These are phyloP conservation scores for Colletotrichum incanum DNA, from an alignment of 2,329 filamentous ascomycete genomes.

Conservation along the genomic window DNA sequence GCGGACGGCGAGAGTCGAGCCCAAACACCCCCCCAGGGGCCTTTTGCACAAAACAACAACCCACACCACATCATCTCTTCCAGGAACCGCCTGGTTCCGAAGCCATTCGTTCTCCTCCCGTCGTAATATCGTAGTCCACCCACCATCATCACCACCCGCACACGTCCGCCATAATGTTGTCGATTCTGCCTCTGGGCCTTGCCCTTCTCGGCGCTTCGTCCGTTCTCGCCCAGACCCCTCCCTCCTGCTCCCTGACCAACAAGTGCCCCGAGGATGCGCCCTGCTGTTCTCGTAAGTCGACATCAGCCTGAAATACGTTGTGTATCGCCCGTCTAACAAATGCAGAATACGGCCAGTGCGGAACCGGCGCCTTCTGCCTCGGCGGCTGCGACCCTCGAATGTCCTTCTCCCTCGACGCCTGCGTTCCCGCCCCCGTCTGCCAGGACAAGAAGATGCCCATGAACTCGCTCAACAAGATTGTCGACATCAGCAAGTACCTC, in stretches of 20 bases:
- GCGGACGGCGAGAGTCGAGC: constrained; percentile 28
- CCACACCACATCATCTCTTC: background rate
- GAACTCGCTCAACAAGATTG: constrained; percentile 78
- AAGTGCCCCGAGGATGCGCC: constrained; percentile 82
- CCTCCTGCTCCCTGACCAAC: constrained; percentile 63
- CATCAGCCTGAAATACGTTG: background rate
- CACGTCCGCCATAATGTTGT: constrained; percentile 27
- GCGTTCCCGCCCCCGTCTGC: constrained; percentile 88
- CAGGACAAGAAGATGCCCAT: constrained; percentile 82
- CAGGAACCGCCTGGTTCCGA: background rate
- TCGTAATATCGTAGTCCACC: constrained; percentile 11
- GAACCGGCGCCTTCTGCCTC: constrained; percentile 94
- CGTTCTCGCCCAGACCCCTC: constrained; percentile 53
- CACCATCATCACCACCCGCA: constrained; percentile 2
- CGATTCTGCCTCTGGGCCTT: constrained; percentile 53
- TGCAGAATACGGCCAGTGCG: constrained; percentile 91
- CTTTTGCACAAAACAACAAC: constrained; percentile 1
- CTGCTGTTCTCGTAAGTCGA: constrained; percentile 83
- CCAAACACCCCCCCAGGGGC: background rate
- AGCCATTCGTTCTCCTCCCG: constrained; percentile 6
- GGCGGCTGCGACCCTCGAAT: constrained; percentile 93
- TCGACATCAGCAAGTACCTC: constrained; percentile 84
- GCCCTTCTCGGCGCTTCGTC: constrained; percentile 57
- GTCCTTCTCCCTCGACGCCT: constrained; percentile 88
- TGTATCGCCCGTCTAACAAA: background rate